Evolutionary conservation across 2,329 filamentous ascomycete species (phyloP).

Genomic region (Parastagonospora nodorum): DNA sequence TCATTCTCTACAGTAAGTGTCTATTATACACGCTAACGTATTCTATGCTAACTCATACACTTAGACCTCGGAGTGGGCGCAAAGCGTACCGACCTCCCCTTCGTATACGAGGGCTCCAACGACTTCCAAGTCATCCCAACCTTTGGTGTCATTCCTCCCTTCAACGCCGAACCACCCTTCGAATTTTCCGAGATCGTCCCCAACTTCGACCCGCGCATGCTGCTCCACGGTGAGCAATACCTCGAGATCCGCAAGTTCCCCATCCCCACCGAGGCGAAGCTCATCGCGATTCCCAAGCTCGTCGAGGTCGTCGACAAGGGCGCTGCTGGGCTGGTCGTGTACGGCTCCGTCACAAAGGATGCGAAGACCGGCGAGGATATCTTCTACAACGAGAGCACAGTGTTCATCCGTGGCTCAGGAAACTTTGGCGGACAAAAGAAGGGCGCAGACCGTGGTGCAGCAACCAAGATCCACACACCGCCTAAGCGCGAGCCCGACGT

Average conservation of each 20-base stretch:
- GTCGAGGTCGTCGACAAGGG: conserved; percentile 98
- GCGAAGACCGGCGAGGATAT: conserved; percentile 84
- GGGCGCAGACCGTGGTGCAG: conserved; percentile 75
- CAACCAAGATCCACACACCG: conserved; percentile 78
- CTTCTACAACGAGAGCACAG: conserved; percentile 96
- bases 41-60: conserved; percentile 20
- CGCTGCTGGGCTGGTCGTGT: conserved; percentile 80
- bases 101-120: conserved; percentile 88
- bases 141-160: conserved; percentile 95
- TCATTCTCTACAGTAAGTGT: conserved; percentile 78
- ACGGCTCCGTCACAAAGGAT: conserved; percentile 80
- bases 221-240: conserved; percentile 98
- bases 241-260: conserved; percentile 93
- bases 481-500: conserved; percentile 79
- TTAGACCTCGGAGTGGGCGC: conserved; percentile 83
- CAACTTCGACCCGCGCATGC: conserved; percentile 98
- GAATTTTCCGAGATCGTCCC: conserved; percentile 81
- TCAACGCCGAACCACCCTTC: conserved; percentile 81
- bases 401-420: conserved; percentile 89
- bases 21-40: background rate
- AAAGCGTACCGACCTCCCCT: conserved; percentile 83
- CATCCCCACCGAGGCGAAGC: conserved; percentile 80
- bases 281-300: conserved; percentile 77
- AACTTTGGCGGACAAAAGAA: conserved; percentile 87
- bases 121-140: conserved; percentile 93